Percentiles rank a stretch among this genome's conserved stretches.
Evolutionary conservation across 208 protist genomes (phyloP).

Genomic region (Acanthamoeba sp.): DNA sequence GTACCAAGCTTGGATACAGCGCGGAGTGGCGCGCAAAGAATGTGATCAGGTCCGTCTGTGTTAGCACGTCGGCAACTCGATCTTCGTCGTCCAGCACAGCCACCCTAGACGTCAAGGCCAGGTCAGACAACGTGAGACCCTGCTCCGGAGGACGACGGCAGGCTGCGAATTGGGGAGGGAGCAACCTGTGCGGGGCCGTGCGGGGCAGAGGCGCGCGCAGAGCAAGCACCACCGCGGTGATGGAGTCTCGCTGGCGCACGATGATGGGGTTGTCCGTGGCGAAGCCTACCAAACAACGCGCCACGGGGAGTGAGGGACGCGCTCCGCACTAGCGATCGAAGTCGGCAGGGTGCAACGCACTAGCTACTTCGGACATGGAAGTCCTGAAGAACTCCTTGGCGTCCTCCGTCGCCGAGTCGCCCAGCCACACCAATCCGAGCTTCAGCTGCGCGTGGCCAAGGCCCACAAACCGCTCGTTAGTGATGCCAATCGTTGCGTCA

Average conservation of each 20-base stretch:
- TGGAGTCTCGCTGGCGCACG: not conserved
- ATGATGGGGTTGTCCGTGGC: constrained; percentile 1
- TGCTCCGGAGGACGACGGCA: too few relatives aligned
- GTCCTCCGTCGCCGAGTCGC: not conserved
- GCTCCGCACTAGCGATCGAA: not conserved
- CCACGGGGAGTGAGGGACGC: not conserved
- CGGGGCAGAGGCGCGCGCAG: not conserved
- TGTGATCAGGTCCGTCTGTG: not conserved
- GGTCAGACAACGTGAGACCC: not conserved
- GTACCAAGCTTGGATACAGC: not conserved
- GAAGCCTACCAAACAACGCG: not conserved
- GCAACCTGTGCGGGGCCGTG: not conserved
- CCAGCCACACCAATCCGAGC: not conserved
- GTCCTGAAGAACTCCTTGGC: constrained; percentile 47
- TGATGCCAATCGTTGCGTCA: too few relatives aligned
- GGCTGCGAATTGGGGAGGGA: too few relatives aligned
- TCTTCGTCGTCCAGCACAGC: constrained; percentile 32
- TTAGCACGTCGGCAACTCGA: constrained; percentile 1
- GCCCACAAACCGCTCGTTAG: too few relatives aligned
- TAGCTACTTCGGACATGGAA: not conserved
- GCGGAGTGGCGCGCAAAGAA: constrained; percentile 6
- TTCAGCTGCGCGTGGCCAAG: not conserved
- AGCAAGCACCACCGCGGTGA: not conserved
- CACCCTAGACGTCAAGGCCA: not conserved
- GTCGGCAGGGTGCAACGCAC: not conserved